A percentile compares a stretch with the other conserved stretches of the same genome.
Evolutionary conservation across 2,329 filamentous ascomycete species (phyloP).

Genomic region (Juglanconis sp.): DNA sequence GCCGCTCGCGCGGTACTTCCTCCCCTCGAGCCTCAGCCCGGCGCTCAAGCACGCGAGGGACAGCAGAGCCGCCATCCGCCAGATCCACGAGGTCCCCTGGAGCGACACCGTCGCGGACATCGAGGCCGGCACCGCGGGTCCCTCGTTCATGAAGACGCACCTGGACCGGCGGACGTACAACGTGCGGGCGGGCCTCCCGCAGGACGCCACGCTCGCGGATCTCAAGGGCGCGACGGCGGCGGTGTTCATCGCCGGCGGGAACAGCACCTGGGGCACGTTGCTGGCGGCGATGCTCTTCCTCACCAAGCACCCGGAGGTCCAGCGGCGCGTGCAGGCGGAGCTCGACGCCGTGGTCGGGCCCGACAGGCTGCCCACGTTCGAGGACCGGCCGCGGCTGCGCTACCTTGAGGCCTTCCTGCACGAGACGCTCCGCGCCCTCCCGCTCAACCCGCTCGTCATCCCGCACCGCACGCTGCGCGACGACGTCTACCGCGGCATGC

Average conservation of each 20-base stretch:
- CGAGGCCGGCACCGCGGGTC: conserved; percentile 29
- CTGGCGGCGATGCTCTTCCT: conserved; percentile 41
- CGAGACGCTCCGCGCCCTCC: conserved; percentile 43
- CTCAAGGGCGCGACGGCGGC: conserved; percentile 48
- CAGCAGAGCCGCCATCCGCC: conserved; percentile 31
- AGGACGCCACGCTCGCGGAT: conserved; percentile 38
- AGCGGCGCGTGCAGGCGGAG: conserved; percentile 42
- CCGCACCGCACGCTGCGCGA: conserved; percentile 53
- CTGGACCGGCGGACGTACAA: conserved; percentile 27
- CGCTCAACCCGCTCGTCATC: conserved; percentile 47
- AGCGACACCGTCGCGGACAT: conserved; percentile 27
- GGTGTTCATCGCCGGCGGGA: conserved; percentile 44
- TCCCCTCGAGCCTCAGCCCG: conserved; percentile 29
- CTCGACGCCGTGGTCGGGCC: conserved; percentile 46
- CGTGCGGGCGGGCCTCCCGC: conserved; percentile 24
- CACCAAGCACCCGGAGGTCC: conserved; percentile 39
- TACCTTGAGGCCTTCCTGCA: conserved; percentile 46
- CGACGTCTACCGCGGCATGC: conserved; percentile 54
- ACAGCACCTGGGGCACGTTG: conserved; percentile 42
- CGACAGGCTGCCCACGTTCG: conserved; percentile 42
- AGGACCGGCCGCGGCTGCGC: conserved; percentile 39
- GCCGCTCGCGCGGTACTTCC: conserved; percentile 41
- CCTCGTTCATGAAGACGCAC: conserved; percentile 31
- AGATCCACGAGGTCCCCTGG: conserved; percentile 43
- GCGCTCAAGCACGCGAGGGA: conserved; percentile 26